A percentile compares a stretch with the other conserved stretches of the same genome.
Conservation (phyloP, 2,329 filamentous ascomycete genomes). For the Chaetomium sp. region DNA sequence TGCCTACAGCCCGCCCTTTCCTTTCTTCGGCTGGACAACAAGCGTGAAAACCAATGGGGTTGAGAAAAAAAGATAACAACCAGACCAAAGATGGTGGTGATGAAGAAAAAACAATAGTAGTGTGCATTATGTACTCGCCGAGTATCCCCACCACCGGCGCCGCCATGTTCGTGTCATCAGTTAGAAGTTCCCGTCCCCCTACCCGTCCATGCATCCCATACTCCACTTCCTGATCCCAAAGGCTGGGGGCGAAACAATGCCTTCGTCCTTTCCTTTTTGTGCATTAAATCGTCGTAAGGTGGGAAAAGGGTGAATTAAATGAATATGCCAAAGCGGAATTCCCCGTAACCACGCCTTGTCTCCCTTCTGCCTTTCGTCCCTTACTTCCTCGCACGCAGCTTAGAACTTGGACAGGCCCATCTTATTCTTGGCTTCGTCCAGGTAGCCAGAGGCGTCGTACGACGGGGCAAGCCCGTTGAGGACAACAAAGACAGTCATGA, state of each 20-base stretch:
- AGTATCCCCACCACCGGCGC: constrained; percentile 6
- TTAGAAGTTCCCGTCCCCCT: background rate
- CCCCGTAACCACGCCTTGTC: constrained; percentile 7
- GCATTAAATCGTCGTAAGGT: constrained; percentile 23
- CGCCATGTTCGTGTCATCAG: constrained; percentile 9
- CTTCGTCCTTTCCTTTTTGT: background rate
- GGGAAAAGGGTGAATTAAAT: constrained; percentile 14
- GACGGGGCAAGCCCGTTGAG: constrained; percentile 67
- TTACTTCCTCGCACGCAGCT: background rate
- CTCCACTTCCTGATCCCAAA: background rate
- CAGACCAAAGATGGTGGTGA: background rate
- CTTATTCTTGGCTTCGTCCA: constrained; percentile 53
- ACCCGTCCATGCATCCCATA: background rate
- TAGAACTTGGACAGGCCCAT: constrained; percentile 45
- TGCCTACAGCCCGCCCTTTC: background rate
- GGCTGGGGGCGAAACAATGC: background rate
- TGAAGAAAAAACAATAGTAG: background rate
- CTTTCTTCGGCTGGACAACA: background rate
- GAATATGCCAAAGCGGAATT: constrained; percentile 19
- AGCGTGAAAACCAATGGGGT: background rate
- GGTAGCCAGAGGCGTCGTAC: constrained; percentile 55
- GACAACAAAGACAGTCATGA: constrained; percentile 69
- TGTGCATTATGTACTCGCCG: constrained; percentile 26
- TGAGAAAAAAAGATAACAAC: constrained; percentile 7
- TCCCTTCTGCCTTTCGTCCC: constrained; percentile 12